Evolutionary conservation across 169 alveolate genomes (phyloP), one percentile per base, ranked within the genome.

Genomic region (Babesia bovis): DNA sequence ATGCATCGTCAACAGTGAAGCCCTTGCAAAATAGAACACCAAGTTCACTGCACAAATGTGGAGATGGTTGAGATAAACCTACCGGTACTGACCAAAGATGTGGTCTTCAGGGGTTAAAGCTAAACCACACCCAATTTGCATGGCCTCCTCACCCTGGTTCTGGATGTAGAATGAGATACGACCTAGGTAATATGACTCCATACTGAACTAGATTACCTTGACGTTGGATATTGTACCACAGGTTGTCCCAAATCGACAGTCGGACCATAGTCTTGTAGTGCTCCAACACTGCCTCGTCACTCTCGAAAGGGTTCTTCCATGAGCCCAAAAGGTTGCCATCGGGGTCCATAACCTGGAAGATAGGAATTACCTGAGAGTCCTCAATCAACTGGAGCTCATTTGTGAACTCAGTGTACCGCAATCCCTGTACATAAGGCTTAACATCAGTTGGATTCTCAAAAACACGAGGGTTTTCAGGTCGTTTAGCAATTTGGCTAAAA

Each of bases 111-210:
- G 84, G 21, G 88, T 52, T 15, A 96, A 79, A 6, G 97, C 99
- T 10, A 96, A 92, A 4, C 95, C 94, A 15, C 91, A 66, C 0
- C 97, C 99, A 17, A 92, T 92, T 32, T 94, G 97, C 12, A 95
- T 87, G 9, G 98, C 98, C 65, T 95, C 98, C 85, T 96, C 99
- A 23, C 99, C 99, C 26, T 87, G 84, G 60, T 92, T 90, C 53
- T 96, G 94, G 94, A 96, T 95, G 82, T 96, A 96, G 88, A 96
- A 96, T 30, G 97, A 92, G 10, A 95, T 95, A 61, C 97, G 74
- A 7, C 97, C 95, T 72, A 42, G 19, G 19, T 19, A 10, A 10
- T 19, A 41, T 21, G n/a, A 17, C 15, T 4, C 12, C 42, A 13
- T 19, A 2, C 36, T 38, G 15, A 4, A 0, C 7, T 1, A n/a